A percentile compares a stretch with the other conserved stretches of the same genome.
Evolutionary conservation across 768 basidiomycete species (phyloP).

Genomic region (Trametopsis cervina): DNA sequence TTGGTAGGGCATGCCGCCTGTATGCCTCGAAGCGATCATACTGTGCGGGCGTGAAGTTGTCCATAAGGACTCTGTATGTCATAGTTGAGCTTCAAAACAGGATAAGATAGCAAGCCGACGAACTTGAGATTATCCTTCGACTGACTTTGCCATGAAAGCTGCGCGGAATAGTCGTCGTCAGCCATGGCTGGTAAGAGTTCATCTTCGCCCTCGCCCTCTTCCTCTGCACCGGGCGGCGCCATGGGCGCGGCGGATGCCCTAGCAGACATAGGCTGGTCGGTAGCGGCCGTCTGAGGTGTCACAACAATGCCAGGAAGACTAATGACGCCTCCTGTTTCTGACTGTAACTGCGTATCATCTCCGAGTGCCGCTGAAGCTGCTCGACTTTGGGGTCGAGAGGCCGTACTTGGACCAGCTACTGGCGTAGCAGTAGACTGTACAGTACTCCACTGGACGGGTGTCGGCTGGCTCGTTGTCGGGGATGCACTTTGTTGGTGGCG

Average conservation of each 20-base stretch:
- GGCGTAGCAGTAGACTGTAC: background rate
- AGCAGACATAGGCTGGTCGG: background rate
- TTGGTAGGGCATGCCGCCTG: constrained; percentile 74
- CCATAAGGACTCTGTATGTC: constrained; percentile 68
- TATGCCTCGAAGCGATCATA: constrained; percentile 90
- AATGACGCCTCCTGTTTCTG: constrained; percentile 11
- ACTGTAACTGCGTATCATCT: constrained; percentile 1
- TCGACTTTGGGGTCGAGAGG: background rate
- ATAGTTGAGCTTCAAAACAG: background rate
- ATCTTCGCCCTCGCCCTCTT: constrained; percentile 71
- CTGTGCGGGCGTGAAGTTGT: constrained; percentile 76
- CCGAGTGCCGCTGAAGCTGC: background rate
- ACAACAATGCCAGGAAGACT: constrained; percentile 17
- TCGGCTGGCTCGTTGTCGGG: constrained; percentile 13
- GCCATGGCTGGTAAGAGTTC: constrained; percentile 81
- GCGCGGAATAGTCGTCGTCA: constrained; percentile 83
- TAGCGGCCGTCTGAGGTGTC: background rate
- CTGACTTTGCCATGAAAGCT: constrained; percentile 78
- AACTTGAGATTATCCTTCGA: constrained; percentile 85
- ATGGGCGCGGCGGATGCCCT: constrained; percentile 3
- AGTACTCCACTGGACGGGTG: constrained; percentile 13
- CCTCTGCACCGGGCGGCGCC: constrained; percentile 25
- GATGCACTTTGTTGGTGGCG: constrained; percentile 13
- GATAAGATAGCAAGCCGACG: constrained; percentile 13
- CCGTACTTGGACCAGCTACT: constrained; percentile 5